A percentile compares a stretch with the other conserved stretches of the same genome.
phyloP scores from a whole-genome alignment of 164 flowering plant species.

The Chloranthus sessilifolius region DNA sequence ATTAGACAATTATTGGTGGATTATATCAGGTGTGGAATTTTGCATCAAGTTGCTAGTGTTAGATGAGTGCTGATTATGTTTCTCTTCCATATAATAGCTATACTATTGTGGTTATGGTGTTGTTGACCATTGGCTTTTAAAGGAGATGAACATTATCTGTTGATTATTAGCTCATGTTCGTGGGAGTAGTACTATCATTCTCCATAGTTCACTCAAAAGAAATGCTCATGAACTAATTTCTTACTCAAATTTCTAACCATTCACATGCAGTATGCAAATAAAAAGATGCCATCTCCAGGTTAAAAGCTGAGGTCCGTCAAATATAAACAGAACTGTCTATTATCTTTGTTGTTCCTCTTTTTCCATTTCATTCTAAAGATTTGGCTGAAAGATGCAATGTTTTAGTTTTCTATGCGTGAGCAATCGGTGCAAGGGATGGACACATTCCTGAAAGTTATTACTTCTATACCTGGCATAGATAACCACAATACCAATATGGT shows the following conservation, averaged over 20 bases:
- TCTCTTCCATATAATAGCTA: too few species aligned
- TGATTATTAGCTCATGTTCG: constrained; percentile 82
- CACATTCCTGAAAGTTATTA: constrained; percentile 49
- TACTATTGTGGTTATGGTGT: too few species aligned
- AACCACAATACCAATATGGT: constrained; percentile 88
- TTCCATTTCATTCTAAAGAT: neutral
- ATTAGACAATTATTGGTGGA: too few species aligned
- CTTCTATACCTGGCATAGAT: constrained; percentile 77
- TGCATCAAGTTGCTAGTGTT: too few species aligned
- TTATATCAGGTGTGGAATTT: too few species aligned
- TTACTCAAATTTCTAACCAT: constrained; percentile 4
- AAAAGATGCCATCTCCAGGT: constrained; percentile 45
- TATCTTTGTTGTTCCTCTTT: constrained; percentile 1
- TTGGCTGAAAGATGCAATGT: constrained; percentile 13
- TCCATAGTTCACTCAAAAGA: constrained; percentile 2
- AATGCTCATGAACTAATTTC: neutral
- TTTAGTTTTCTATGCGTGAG: constrained; percentile 48
- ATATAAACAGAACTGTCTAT: constrained; percentile 6
- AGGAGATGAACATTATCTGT: too few species aligned
- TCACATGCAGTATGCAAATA: constrained; percentile 63
- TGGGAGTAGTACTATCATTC: constrained; percentile 48
- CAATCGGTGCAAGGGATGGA: constrained; percentile 66
- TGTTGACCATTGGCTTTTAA: too few species aligned
- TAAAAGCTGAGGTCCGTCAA: constrained; percentile 74
- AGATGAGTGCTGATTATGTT: too few species aligned